A percentile compares a stretch with the other conserved stretches of the same genome.
Evolutionary conservation across 768 basidiomycete genomes (phyloP).

Genomic region (Heimioporus sp.): DNA sequence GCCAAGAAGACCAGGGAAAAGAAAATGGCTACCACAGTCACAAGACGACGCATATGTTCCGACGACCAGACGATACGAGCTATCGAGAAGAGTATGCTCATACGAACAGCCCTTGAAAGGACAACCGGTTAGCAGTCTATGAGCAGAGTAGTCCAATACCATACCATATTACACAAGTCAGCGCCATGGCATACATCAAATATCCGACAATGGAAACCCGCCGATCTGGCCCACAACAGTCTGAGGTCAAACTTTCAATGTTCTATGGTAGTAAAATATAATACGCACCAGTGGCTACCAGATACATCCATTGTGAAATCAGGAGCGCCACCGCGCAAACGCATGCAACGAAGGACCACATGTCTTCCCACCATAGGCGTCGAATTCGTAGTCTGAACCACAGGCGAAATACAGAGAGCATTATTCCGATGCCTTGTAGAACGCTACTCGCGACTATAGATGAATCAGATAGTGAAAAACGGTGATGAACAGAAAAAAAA

Average conservation of each 20-base stretch:
- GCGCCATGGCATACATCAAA: conserved; percentile 7
- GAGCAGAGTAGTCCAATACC: neutral
- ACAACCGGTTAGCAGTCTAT: neutral
- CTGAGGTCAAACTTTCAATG: neutral
- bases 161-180: conserved; percentile 17
- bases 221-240: neutral
- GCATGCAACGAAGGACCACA: conserved; percentile 11
- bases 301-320: conserved; percentile 10
- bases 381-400: conserved; percentile 14
- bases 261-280: neutral
- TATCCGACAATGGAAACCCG: conserved; percentile 4
- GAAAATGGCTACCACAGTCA: conserved; percentile 6
- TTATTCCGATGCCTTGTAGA: conserved; percentile 11
- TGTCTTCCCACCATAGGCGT: conserved; percentile 24
- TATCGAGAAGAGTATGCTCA: conserved; percentile 21
- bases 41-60: conserved; percentile 1
- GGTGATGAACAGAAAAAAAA: conserved; percentile 7
- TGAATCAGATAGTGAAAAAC: neutral
- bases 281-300: conserved; percentile 13
- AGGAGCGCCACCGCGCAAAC: conserved; percentile 4
- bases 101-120: conserved; percentile 17
- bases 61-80: conserved; percentile 18
- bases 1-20: conserved; percentile 10
- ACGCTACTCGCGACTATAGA: conserved; percentile 2
- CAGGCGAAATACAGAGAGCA: conserved; percentile 15